Evolutionary conservation across 179 eudicot genomes (phyloP).

Genomic region (Amaranthus tricolor): DNA sequence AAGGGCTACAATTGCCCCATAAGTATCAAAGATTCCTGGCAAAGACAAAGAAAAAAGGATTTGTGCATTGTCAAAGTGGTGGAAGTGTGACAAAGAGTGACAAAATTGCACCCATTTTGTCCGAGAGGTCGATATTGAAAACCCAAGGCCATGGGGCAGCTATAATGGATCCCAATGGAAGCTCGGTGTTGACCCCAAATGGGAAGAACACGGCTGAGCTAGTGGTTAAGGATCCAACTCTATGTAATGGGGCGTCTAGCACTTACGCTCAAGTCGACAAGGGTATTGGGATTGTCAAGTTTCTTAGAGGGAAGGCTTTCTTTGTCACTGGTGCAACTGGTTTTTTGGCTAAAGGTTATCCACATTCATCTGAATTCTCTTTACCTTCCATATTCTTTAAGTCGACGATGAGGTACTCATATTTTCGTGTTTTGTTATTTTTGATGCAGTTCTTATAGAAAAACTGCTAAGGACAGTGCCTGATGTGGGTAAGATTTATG

Average conservation of each 20-base stretch:
- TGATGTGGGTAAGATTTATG: constrained; percentile 81
- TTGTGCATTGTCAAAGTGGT: constrained; percentile 49
- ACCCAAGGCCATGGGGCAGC: constrained; percentile 35
- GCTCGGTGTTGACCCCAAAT: constrained; percentile 51
- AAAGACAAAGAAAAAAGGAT: constrained; percentile 34
- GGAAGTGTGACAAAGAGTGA: constrained; percentile 46
- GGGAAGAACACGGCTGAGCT: constrained; percentile 40
- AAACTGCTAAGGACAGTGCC: constrained; percentile 87
- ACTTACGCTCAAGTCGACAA: constrained; percentile 42
- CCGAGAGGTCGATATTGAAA: constrained; percentile 51
- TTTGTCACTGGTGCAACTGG: constrained; percentile 95
- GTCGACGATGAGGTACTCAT: constrained; percentile 5
- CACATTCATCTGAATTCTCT: not conserved
- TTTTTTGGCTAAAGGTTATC: constrained; percentile 84
- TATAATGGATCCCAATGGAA: constrained; percentile 45
- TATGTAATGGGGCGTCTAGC: constrained; percentile 34
- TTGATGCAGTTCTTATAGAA: constrained; percentile 74
- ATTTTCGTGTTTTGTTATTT: not conserved
- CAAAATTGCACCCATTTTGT: constrained; percentile 45
- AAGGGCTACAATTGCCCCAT: constrained; percentile 26
- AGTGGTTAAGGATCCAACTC: constrained; percentile 46
- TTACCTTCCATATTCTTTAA: not conserved
- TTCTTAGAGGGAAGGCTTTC: constrained; percentile 65
- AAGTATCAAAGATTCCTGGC: constrained; percentile 28
- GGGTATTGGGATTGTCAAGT: constrained; percentile 74